phyloP scores from a whole-genome alignment of 768 basidiomycete genomes.

The Tylopilus balloui region DNA sequence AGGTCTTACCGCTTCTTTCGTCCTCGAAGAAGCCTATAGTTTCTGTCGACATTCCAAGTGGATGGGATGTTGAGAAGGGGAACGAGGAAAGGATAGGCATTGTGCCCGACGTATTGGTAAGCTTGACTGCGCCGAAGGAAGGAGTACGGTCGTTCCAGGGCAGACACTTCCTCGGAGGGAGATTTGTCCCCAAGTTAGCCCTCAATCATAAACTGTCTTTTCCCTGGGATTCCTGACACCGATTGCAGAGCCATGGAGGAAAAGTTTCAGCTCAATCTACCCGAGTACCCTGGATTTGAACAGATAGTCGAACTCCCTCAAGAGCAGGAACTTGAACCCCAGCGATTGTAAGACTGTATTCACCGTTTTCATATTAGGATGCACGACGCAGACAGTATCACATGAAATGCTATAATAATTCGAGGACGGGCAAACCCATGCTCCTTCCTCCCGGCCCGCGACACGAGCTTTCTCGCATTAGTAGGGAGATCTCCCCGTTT shows the following conservation, averaged over 20 bases:
- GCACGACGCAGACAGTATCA: not conserved
- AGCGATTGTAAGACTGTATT: slow-evolving; percentile 4
- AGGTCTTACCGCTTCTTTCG: slow-evolving; percentile 61
- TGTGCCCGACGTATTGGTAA: slow-evolving; percentile 75
- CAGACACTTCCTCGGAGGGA: slow-evolving; percentile 87
- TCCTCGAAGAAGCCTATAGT: slow-evolving; percentile 74
- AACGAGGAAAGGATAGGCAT: slow-evolving; percentile 49
- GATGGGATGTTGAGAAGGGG: slow-evolving; percentile 93
- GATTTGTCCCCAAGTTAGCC: slow-evolving; percentile 84
- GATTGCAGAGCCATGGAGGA: slow-evolving; percentile 58
- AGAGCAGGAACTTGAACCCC: not conserved
- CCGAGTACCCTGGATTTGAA: slow-evolving; percentile 68
- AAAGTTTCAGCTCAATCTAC: slow-evolving; percentile 75
- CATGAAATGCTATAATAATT: no score
- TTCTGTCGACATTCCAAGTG: slow-evolving; percentile 93
- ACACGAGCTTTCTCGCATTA: no score
- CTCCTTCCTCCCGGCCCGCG: no score
- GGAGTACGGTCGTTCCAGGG: slow-evolving; percentile 77
- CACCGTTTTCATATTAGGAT: not conserved
- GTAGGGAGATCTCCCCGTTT: no score
- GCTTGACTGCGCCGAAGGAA: slow-evolving; percentile 90
- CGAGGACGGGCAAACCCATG: no score
- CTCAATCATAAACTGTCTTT: not conserved
- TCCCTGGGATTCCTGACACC: not conserved
- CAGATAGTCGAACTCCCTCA: slow-evolving; percentile 78